Evolutionary conservation across 2,329 filamentous ascomycete genomes (phyloP), one percentile per base, ranked within the genome.

Genomic region (Fusarium sp.): DNA sequence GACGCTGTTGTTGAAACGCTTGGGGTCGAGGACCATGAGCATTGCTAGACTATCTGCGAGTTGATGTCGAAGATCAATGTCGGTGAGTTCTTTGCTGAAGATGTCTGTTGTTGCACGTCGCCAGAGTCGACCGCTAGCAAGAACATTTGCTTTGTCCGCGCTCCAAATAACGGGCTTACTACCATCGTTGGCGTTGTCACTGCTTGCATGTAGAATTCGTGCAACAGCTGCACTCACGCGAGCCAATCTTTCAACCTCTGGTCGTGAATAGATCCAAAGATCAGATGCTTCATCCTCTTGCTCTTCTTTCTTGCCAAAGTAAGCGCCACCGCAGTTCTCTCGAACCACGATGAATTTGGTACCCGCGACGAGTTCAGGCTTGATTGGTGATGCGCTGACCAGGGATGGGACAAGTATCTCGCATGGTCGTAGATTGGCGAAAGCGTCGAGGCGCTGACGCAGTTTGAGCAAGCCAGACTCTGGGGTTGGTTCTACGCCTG

Each of bases 101-200:
- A 80, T 67, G 6, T 82, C 75, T 14, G 76, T 73, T 0, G 81
- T 81, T 5, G 80, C 79, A 14, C 78, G 74, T 6, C 84, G 73
- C 84, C 84, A 85, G 6, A 86, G 79, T 4, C 84, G 75, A 6
- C 81, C 80, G 45, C 78, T 84, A 1, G 84, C 84, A 11, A 86
- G 78, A 11, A 86, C 83, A 60, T 86, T 86, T 40, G 83, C 83
- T 73, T 86, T 86, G 73, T 86, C 84, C 2, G 78, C 79, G 58
- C 80, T 83, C 77, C 79, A 83, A 3, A 85, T 83, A 4, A 78
- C 72, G 2, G 81, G 79, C 11, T 76, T 76, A 10, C 75, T 67
- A 3, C 57, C 72, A 15, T 63, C 69, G 51, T 75, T 64, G 2
- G 58, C 60, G 62, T 75, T 67, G 3, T 51, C 66, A 9, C 67